These are phyloP conservation scores for Epicoccum sorghinum DNA, from an alignment of 2,329 filamentous ascomycete genomes.

Conservation along the genomic window DNA sequence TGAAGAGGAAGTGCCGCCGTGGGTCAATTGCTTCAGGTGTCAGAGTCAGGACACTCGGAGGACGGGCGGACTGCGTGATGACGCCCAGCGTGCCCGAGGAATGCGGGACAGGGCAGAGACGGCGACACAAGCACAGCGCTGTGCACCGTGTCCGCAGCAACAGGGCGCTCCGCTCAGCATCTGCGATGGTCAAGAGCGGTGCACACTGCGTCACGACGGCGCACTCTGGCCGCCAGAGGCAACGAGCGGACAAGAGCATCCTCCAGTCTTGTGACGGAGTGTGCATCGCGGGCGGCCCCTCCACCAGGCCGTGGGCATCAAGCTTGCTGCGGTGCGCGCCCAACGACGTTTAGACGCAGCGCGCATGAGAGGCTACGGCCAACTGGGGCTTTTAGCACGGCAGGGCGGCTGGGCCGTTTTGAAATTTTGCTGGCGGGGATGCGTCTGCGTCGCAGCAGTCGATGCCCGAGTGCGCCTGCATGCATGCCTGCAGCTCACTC, in stretches of 20 bases:
- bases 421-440: constrained; percentile 34
- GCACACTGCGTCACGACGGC: constrained; percentile 10
- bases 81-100: constrained; percentile 7
- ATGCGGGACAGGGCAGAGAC: constrained; percentile 10
- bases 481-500: constrained; percentile 22
- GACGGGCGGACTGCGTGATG: constrained; percentile 3
- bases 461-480: constrained; percentile 32
- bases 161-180: constrained; percentile 1
- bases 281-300: background rate
- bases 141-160: background rate
- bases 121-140: constrained; percentile 13
- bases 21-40: constrained; percentile 8
- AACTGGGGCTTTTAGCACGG: constrained; percentile 27
- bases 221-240: background rate
- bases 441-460: constrained; percentile 22
- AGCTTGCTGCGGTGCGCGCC: constrained; percentile 25
- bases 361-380: constrained; percentile 26
- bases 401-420: constrained; percentile 26
- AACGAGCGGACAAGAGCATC: background rate
- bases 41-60: background rate
- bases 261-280: constrained; percentile 11
- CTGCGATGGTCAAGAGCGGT: constrained; percentile 6
- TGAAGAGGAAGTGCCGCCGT: constrained; percentile 5
- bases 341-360: constrained; percentile 33
- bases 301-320: constrained; percentile 14